Evolutionary conservation across 306 rosid genomes (phyloP).

Genomic region (Datisca glomerata): DNA sequence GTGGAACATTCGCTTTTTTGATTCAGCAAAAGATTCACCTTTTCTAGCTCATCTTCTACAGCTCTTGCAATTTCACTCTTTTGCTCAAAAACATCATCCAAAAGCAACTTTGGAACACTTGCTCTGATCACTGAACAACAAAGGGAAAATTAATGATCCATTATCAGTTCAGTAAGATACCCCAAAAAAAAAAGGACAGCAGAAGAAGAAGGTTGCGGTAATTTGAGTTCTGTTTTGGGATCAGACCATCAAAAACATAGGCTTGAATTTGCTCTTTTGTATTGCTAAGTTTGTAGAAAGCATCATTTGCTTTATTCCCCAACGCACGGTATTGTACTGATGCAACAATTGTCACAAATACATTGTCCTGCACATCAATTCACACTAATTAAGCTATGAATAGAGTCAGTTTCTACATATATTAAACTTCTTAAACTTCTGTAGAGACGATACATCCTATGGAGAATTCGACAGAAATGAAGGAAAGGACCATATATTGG

Average conservation of each 20-base stretch:
- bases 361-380: slow-evolving; percentile 11
- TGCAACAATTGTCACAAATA: slow-evolving; percentile 12
- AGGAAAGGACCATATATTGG: background rate
- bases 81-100: too few relatives aligned
- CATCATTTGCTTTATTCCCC: slow-evolving; percentile 9
- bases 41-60: slow-evolving; percentile 16
- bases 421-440: too few relatives aligned
- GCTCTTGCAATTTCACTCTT: slow-evolving; percentile 12
- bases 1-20: background rate
- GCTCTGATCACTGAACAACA: slow-evolving; percentile 12
- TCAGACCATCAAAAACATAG: slow-evolving; percentile 12
- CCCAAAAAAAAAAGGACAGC: background rate
- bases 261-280: slow-evolving; percentile 14
- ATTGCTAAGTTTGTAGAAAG: slow-evolving; percentile 14
- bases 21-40: background rate
- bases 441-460: too few relatives aligned
- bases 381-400: too few relatives aligned
- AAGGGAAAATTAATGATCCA: background rate
- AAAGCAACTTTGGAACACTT: slow-evolving; percentile 10
- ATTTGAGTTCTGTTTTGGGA: background rate
- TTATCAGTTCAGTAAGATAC: too few relatives aligned
- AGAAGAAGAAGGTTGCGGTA: background rate
- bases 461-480: background rate
- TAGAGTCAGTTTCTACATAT: too few relatives aligned
- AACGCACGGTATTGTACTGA: slow-evolving; percentile 10